Evolutionary conservation across 169 alveolate genomes (phyloP).

Genomic region (Plasmodium coatneyi): DNA sequence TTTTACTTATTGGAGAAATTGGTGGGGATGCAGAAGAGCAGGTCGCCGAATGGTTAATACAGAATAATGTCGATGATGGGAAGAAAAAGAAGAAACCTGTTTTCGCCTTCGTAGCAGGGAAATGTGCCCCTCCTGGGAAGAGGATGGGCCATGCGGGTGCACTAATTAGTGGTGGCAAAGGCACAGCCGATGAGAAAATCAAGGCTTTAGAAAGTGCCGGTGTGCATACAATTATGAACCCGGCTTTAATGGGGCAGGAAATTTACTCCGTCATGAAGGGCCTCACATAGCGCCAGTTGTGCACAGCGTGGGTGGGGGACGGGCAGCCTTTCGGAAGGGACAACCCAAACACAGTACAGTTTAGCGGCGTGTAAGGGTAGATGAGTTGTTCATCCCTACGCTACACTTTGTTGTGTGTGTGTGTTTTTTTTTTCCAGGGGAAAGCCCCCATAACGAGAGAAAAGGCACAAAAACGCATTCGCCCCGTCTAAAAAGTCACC

Average conservation of each 20-base stretch:
- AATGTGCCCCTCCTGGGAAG: constrained; percentile 98
- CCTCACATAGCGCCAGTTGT: background rate
- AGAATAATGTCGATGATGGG: constrained; percentile 47
- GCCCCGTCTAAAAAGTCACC: background rate
- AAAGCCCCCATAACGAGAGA: background rate
- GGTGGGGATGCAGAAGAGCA: constrained; percentile 99
- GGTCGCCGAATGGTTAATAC: constrained; percentile 95
- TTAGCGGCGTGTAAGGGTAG: background rate
- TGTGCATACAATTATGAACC: constrained; percentile 90
- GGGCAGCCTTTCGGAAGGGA: background rate
- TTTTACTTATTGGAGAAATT: constrained; percentile 97
- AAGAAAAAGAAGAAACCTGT: constrained; percentile 90
- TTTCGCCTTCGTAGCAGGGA: constrained; percentile 97
- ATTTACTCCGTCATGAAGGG: constrained; percentile 86
- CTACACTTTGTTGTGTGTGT: background rate
- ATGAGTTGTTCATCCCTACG: background rate
- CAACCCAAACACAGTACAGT: background rate
- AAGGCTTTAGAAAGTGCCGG: constrained; percentile 93
- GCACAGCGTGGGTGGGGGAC: background rate
- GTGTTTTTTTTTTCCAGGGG: background rate
- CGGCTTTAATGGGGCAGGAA: constrained; percentile 91
- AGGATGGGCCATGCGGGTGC: constrained; percentile 99
- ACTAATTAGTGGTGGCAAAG: constrained; percentile 97
- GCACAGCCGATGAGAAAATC: constrained; percentile 96
- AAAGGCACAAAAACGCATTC: background rate